A percentile compares a stretch with the other conserved stretches of the same genome.
Conservation (phyloP, 768 basidiomycete genomes). For the Pilatotrama ljubarskyi region DNA sequence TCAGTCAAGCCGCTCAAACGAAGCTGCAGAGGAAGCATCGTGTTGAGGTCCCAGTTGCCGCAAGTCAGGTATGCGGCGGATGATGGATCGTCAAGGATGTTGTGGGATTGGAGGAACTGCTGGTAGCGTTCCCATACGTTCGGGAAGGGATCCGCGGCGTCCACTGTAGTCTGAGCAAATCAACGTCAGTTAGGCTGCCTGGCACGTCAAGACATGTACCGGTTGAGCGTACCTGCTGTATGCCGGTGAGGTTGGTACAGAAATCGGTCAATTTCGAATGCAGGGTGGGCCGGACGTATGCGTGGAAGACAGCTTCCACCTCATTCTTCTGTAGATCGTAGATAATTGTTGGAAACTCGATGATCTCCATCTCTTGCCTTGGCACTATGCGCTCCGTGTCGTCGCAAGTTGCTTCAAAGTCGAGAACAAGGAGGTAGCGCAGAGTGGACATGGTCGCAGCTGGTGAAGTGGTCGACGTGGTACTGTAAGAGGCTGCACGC, state of each 20-base stretch:
- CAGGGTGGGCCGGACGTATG: slow-evolving; percentile 30
- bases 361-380: slow-evolving; percentile 26
- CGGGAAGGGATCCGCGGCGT: slow-evolving; percentile 27
- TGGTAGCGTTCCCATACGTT: slow-evolving; percentile 31
- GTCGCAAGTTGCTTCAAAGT: slow-evolving; percentile 34
- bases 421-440: slow-evolving; percentile 30
- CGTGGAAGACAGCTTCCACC: slow-evolving; percentile 30
- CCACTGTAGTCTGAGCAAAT: slow-evolving; percentile 25
- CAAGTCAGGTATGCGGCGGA: slow-evolving; percentile 29
- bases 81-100: slow-evolving; percentile 17
- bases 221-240: slow-evolving; percentile 26
- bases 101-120: slow-evolving; percentile 24
- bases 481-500: not conserved
- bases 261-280: slow-evolving; percentile 28
- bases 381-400: slow-evolving; percentile 2
- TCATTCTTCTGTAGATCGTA: slow-evolving; percentile 28
- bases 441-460: not conserved
- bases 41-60: slow-evolving; percentile 34
- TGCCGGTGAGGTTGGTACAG: slow-evolving; percentile 32
- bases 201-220: not conserved
- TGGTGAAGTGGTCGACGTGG: not conserved
- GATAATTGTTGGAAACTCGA: slow-evolving; percentile 32
- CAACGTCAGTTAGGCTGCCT: not conserved
- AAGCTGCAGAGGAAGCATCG: slow-evolving; percentile 34
- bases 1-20: slow-evolving; percentile 16